Percentiles rank a stretch among this genome's conserved stretches.
phyloP scores from a whole-genome alignment of 257 asterid genomes.

The Solanum megistacrolobum region DNA sequence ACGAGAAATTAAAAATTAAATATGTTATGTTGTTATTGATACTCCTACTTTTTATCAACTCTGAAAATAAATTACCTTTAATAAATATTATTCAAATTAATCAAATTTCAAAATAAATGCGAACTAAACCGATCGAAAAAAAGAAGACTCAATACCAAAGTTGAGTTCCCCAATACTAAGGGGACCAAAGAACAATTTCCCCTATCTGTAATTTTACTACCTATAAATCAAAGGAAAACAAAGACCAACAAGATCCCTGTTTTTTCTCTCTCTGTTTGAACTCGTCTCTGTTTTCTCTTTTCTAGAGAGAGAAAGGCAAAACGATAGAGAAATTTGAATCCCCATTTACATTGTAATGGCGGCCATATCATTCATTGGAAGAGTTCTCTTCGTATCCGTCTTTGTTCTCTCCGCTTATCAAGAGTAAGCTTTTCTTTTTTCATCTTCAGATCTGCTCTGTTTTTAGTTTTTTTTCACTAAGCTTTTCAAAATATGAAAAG shows the following conservation, averaged over 20 bases:
- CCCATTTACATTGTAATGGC: constrained; percentile 37
- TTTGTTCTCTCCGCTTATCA: constrained; percentile 85
- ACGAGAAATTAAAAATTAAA: too few relatives aligned
- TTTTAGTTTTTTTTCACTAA: neutral
- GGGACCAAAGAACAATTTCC: neutral
- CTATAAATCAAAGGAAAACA: neutral
- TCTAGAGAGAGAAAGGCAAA: constrained; percentile 8
- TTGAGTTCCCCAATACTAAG: neutral
- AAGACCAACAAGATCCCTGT: neutral
- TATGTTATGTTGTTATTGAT: too few relatives aligned
- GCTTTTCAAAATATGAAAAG: neutral
- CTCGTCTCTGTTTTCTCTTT: constrained; percentile 7
- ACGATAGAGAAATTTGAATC: constrained; percentile 3
- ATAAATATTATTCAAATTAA: too few relatives aligned
- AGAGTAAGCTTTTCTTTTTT: constrained; percentile 42
- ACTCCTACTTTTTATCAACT: too few relatives aligned
- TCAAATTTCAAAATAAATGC: too few relatives aligned
- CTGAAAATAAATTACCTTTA: too few relatives aligned
- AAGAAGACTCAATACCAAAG: neutral
- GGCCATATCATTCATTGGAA: constrained; percentile 60
- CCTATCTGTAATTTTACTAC: neutral
- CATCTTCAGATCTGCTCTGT: constrained; percentile 35
- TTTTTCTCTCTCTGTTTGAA: constrained; percentile 13
- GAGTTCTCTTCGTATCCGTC: constrained; percentile 81
- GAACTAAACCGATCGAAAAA: too few relatives aligned